Base-by-base conservation (phyloP, 129 eudicot species). In the Escallonia rubra region DNA sequence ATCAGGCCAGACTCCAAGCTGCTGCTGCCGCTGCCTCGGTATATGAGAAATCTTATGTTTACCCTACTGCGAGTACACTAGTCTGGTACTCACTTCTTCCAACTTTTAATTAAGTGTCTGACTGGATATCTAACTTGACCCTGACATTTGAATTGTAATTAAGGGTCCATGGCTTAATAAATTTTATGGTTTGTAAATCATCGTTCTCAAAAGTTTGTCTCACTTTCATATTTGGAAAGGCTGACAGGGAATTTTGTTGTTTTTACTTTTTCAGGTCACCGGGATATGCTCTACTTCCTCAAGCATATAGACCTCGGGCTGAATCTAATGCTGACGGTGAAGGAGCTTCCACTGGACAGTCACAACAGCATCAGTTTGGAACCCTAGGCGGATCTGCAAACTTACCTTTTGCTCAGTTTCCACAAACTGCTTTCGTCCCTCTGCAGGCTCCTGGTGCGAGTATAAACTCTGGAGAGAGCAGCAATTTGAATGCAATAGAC, bases 21-120 rank as follows among this genome's bases (percentile, higher is more conserved):
- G 97, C 97, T 7, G 96, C 97, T n/a, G 80, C 94, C 1, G 99
- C 99, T 8, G 97, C 99, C 46, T 71, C 97, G 6, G 64, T 94
- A 48, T 94, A 94, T 78, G 82, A 81, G 74, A 94, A 82, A 76
- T 94, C 99, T 56, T 87, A 78, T 79, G 96, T 94, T 53, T 94
- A 94, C 62, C 97, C 99, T 72, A 86, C 90, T 64, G 77, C 88
- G 44, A 82, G 78, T 63, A 74, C 90, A 13, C 72, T 80, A 61
- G 60, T 74, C 63, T 86, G 99, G 99, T 94, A 86, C 46, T 66
- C 44, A 41, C 34, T 69, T 52, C 53, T 59, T 71, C 46, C 39
- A 15, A 63, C 13, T 39, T 59, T 69, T 59, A 15, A 38, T 14
- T 10, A 44, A 23, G 34, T 23, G 34, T 23, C 1, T 23, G 34